phyloP scores from a whole-genome alignment of 148 eudicot species.

The Cornus florida region DNA sequence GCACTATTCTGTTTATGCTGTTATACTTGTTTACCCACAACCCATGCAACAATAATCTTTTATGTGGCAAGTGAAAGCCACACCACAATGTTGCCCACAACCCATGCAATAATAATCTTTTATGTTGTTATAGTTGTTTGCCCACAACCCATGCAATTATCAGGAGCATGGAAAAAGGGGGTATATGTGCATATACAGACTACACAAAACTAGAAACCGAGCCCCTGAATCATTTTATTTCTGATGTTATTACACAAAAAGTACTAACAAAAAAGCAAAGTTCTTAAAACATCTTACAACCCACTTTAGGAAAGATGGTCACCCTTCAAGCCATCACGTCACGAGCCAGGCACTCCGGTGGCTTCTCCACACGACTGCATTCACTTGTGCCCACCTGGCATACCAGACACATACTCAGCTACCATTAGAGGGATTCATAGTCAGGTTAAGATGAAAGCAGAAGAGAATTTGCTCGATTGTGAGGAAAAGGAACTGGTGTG shows the following conservation, averaged over 20 bases:
- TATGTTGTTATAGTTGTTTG: too few species aligned
- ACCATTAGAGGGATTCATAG: conserved; percentile 43
- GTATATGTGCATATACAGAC: conserved; percentile 59
- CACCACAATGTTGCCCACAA: too few species aligned
- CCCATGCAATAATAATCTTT: too few species aligned
- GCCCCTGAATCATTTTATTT: conserved; percentile 34
- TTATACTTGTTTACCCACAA: too few species aligned
- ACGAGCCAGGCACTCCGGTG: conserved; percentile 47
- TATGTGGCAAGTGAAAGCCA: too few species aligned
- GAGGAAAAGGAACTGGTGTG: neutral
- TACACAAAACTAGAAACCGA: conserved; percentile 35
- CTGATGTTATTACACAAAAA: conserved; percentile 29
- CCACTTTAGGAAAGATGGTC: conserved; percentile 49
- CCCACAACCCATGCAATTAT: too few species aligned
- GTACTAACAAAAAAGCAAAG: conserved; percentile 22
- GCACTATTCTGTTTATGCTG: too few species aligned
- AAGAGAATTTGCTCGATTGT: neutral
- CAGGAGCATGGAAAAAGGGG: conserved; percentile 32
- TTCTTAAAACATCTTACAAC: conserved; percentile 10
- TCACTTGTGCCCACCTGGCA: conserved; percentile 86
- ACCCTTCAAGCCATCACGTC: conserved; percentile 55
- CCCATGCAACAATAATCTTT: too few species aligned
- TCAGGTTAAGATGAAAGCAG: conserved; percentile 7
- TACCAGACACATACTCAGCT: conserved; percentile 62
- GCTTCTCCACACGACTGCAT: conserved; percentile 69